phyloP scores from a whole-genome alignment of 2,329 filamentous ascomycete species.

The Trichophyton verrucosum region DNA sequence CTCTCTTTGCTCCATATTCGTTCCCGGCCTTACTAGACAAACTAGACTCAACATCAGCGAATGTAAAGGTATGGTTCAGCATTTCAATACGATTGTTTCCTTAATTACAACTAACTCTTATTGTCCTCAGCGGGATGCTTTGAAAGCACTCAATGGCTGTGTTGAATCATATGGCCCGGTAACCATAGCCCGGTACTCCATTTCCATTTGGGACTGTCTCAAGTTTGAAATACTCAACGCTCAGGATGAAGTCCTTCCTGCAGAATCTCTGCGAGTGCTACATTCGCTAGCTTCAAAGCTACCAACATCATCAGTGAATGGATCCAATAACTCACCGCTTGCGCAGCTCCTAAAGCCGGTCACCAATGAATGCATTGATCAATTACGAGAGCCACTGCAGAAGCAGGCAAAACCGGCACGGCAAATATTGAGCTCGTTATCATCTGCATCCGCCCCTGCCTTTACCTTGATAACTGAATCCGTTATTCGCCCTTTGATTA shows the following conservation, averaged over 20 bases:
- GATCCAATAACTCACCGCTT: constrained; percentile 31
- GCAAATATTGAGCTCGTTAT: constrained; percentile 46
- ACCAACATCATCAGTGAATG: constrained; percentile 30
- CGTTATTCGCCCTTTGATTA: constrained; percentile 46
- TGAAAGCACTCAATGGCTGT: constrained; percentile 51
- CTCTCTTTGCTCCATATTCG: constrained; percentile 51
- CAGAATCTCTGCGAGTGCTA: constrained; percentile 45
- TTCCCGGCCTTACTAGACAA: constrained; percentile 58
- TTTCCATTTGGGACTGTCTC: constrained; percentile 54
- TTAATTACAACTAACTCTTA: constrained; percentile 13
- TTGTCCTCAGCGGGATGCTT: constrained; percentile 44
- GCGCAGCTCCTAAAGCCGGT: constrained; percentile 48
- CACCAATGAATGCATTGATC: constrained; percentile 55
- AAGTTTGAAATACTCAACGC: constrained; percentile 58
- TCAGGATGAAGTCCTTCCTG: constrained; percentile 52
- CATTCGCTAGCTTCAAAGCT: constrained; percentile 45
- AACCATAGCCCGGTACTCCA: constrained; percentile 50
- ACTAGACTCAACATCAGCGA: constrained; percentile 55
- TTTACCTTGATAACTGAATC: constrained; percentile 45
- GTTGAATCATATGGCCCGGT: constrained; percentile 46
- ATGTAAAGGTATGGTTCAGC: constrained; percentile 45
- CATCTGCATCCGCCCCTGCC: constrained; percentile 42
- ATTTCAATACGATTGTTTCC: background rate
- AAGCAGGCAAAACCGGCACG: constrained; percentile 55
- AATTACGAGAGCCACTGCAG: constrained; percentile 55